Conservation (phyloP, 257 asterid species). For the Nicotiana otophora region DNA sequence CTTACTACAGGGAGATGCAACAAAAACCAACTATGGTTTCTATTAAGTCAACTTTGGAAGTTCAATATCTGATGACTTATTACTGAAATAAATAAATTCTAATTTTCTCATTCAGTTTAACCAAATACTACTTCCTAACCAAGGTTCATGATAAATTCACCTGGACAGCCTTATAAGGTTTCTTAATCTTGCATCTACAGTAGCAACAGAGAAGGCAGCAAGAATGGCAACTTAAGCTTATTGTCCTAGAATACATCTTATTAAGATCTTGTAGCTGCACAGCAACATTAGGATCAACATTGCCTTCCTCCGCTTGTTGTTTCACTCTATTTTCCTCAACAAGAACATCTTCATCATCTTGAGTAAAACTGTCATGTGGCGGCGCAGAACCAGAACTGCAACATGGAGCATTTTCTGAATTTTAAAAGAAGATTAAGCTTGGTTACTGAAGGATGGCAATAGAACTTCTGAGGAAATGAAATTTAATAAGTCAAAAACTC, state of each 20-base stretch:
- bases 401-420: slow-evolving; percentile 1
- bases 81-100: not conserved
- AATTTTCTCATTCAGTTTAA: not conserved
- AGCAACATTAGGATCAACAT: slow-evolving; percentile 25
- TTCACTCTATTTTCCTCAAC: slow-evolving; percentile 29
- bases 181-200: slow-evolving; percentile 22
- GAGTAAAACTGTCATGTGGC: not conserved
- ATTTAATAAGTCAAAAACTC: not conserved
- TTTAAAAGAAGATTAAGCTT: not conserved
- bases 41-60: not conserved
- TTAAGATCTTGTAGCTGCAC: slow-evolving; percentile 32
- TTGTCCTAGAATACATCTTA: slow-evolving; percentile 22
- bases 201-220: slow-evolving; percentile 22
- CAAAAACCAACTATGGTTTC: not conserved
- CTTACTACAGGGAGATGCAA: not conserved
- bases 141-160: slow-evolving; percentile 8
- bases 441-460: slow-evolving; percentile 1
- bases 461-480: not conserved
- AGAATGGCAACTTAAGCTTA: slow-evolving; percentile 8
- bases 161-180: slow-evolving; percentile 29
- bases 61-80: not conserved
- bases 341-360: slow-evolving; percentile 25
- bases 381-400: slow-evolving; percentile 11
- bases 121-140: not conserved
- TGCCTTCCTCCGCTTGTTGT: slow-evolving; percentile 20